Percentiles rank a stretch among this genome's conserved stretches.
Conservation (phyloP, 306 rosid genomes). For the Hylodesmum podocarpum region DNA sequence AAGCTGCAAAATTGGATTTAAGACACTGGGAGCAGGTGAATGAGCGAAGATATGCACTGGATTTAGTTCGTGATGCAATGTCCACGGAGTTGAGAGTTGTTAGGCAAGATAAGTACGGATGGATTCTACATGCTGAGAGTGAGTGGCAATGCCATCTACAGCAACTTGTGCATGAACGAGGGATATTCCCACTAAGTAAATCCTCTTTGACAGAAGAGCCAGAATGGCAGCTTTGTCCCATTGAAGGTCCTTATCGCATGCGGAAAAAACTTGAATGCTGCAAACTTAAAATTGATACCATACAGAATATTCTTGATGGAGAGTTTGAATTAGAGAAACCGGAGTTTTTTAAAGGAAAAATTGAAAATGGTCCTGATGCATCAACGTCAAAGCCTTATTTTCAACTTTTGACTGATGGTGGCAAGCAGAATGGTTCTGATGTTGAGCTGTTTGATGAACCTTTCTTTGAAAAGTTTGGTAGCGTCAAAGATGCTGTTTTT, state of each 20-base stretch:
- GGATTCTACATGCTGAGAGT: slow-evolving; percentile 99
- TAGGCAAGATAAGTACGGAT: slow-evolving; percentile 98
- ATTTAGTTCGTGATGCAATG: slow-evolving; percentile 91
- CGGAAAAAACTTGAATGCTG: slow-evolving; percentile 93
- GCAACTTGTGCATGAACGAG: slow-evolving; percentile 95
- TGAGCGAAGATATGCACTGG: slow-evolving; percentile 93
- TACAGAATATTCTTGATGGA: slow-evolving; percentile 83
- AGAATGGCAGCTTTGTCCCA: slow-evolving; percentile 97
- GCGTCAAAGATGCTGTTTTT: slow-evolving; percentile 59
- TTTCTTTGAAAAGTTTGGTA: slow-evolving; percentile 52
- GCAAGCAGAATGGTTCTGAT: slow-evolving; percentile 58
- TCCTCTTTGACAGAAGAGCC: slow-evolving; percentile 59
- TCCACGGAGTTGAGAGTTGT: slow-evolving; percentile 97
- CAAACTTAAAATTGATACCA: slow-evolving; percentile 73
- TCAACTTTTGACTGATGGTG: slow-evolving; percentile 55
- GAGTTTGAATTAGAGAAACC: slow-evolving; percentile 62
- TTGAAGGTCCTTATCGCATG: slow-evolving; percentile 99
- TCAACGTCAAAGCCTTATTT: slow-evolving; percentile 62
- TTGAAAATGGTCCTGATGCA: slow-evolving; percentile 51
- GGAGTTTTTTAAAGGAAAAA: slow-evolving; percentile 50
- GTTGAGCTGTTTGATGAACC: slow-evolving; percentile 61
- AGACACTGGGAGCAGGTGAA: slow-evolving; percentile 97
- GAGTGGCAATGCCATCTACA: slow-evolving; percentile 98
- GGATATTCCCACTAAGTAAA: slow-evolving; percentile 76
- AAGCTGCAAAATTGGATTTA: slow-evolving; percentile 72